A percentile compares a stretch with the other conserved stretches of the same genome.
Conservation (phyloP, 2,329 filamentous ascomycete species). For the Colletotrichum musae region DNA sequence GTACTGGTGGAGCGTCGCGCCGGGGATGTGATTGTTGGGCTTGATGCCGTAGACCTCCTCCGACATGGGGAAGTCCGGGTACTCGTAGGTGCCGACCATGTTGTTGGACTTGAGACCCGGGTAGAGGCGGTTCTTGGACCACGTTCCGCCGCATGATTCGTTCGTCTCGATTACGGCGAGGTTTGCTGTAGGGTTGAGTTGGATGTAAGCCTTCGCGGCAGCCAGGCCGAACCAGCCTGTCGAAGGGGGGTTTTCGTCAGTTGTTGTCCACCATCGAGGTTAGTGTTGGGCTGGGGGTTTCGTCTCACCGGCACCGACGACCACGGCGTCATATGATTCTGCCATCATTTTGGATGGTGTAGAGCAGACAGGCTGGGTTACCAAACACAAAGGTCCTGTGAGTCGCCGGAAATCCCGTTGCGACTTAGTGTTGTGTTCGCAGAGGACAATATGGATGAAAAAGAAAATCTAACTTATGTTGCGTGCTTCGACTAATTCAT, state of each 20-base stretch:
- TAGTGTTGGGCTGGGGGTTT: no score
- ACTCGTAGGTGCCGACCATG: constrained; percentile 74
- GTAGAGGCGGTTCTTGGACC: constrained; percentile 72
- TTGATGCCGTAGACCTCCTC: constrained; percentile 58
- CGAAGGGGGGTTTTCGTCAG: constrained; percentile 48
- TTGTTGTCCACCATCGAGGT: no score
- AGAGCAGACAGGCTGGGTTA: not conserved
- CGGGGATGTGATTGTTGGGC: constrained; percentile 53
- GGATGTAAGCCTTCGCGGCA: constrained; percentile 65
- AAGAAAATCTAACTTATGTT: no score
- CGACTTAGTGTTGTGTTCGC: not conserved
- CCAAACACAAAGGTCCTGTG: not conserved
- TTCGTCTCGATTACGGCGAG: constrained; percentile 66
- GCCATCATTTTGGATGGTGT: not conserved
- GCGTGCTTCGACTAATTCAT: constrained; percentile 4
- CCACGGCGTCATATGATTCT: constrained; percentile 12
- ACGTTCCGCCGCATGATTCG: constrained; percentile 70
- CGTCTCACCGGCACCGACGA: constrained; percentile 39
- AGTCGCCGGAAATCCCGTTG: not conserved
- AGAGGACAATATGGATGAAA: not conserved
- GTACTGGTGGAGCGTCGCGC: constrained; percentile 53
- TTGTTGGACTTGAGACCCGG: constrained; percentile 76
- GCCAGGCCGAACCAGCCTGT: constrained; percentile 63
- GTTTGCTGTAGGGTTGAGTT: constrained; percentile 62
- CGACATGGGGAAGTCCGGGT: constrained; percentile 74